A percentile compares a stretch with the other conserved stretches of the same genome.
Conservation (phyloP, 2,329 filamentous ascomycete species). For the Phialemonium atrogriseum region DNA sequence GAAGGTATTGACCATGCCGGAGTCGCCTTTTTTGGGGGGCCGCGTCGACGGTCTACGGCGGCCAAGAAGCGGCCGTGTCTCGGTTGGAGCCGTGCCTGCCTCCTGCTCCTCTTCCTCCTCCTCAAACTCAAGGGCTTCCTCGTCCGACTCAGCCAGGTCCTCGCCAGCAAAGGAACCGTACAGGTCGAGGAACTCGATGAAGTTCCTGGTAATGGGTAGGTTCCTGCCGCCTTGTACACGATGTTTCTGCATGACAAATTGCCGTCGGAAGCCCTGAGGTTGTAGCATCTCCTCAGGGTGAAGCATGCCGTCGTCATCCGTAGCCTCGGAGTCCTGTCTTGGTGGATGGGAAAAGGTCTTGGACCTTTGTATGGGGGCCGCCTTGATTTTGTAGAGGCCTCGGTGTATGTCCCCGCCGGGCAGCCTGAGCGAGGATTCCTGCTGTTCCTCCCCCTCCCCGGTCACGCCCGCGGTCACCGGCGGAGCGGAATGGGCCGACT, state of each 20-base stretch:
- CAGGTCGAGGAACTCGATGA: constrained; percentile 67
- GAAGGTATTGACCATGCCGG: constrained; percentile 63
- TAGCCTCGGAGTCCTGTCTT: neutral
- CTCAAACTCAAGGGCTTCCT: constrained; percentile 50
- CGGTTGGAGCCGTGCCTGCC: constrained; percentile 18
- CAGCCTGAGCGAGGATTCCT: constrained; percentile 60
- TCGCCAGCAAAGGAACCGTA: constrained; percentile 74
- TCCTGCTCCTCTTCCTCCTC: constrained; percentile 23
- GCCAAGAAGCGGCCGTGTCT: constrained; percentile 53
- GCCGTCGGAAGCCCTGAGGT: constrained; percentile 41
- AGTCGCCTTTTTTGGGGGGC: constrained; percentile 45
- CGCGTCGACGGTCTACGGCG: constrained; percentile 39
- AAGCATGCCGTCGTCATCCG: constrained; percentile 9
- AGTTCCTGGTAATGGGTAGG: constrained; percentile 56
- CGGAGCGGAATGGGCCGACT: constrained; percentile 3
- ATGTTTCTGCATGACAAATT: constrained; percentile 30
- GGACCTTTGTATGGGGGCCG: constrained; percentile 34
- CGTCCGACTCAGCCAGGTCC: constrained; percentile 51
- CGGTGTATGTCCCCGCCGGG: constrained; percentile 74
- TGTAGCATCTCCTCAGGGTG: constrained; percentile 27
- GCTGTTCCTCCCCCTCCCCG: too few species aligned
- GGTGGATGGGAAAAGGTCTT: constrained; percentile 11
- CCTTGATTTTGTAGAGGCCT: constrained; percentile 67
- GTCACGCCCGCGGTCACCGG: constrained; percentile 13
- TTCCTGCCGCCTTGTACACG: constrained; percentile 29